Conservation (phyloP, 345 rosid genomes). For the Melaleuca alternifolia region DNA sequence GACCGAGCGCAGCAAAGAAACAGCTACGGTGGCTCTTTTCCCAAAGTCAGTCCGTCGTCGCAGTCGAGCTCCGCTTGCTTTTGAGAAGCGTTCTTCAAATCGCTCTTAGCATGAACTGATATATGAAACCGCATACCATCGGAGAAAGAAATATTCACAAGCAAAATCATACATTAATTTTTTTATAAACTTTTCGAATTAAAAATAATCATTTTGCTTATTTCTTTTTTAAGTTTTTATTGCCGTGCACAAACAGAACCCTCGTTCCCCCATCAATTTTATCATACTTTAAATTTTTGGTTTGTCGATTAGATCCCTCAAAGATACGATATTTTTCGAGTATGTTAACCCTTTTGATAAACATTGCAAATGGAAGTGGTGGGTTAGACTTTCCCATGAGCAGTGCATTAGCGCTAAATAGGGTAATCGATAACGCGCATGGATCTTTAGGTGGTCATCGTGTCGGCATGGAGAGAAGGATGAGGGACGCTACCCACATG, state of each 20-base stretch:
- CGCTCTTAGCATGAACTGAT: background rate
- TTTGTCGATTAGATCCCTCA: background rate
- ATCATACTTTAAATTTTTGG: too few species aligned
- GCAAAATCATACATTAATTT: too few species aligned
- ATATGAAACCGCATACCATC: background rate
- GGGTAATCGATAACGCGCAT: background rate
- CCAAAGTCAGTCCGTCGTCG: background rate
- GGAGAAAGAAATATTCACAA: background rate
- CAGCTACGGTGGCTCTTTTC: background rate
- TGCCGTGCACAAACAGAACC: background rate
- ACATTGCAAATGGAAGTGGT: background rate
- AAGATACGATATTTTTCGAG: too few species aligned
- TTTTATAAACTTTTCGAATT: too few species aligned
- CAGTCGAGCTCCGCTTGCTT: background rate
- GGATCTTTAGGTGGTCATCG: background rate
- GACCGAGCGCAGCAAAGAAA: background rate
- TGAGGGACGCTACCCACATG: too few species aligned
- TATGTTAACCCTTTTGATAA: background rate
- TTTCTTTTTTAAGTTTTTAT: rapidly evolving
- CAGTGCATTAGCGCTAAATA: background rate
- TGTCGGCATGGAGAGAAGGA: too few species aligned
- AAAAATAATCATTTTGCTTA: too few species aligned
- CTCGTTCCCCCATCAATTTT: background rate
- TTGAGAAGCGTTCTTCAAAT: background rate
- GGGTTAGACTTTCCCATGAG: background rate